Conservation (phyloP, 2,329 filamentous ascomycete species). For the Corynespora cassiicola region DNA sequence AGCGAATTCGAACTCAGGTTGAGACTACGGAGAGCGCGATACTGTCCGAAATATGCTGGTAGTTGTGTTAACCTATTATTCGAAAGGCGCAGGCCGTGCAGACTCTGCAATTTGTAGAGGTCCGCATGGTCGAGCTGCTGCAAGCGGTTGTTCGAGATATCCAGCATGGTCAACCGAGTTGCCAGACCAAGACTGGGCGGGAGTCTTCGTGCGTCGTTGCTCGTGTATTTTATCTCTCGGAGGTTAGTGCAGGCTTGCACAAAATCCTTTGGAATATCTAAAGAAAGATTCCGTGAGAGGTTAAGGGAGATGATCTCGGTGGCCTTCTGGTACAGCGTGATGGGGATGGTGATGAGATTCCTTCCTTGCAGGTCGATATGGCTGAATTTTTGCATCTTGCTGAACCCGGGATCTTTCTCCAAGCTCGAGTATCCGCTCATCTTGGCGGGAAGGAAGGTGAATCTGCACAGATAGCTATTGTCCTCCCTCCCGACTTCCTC, state of each 20-base stretch:
- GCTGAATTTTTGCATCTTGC: constrained; percentile 86
- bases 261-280: constrained; percentile 95
- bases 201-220: constrained; percentile 87
- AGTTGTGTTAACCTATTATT: constrained; percentile 87
- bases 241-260: constrained; percentile 91
- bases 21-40: constrained; percentile 78
- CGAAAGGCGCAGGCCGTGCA: constrained; percentile 89
- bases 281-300: constrained; percentile 86
- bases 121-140: constrained; percentile 87
- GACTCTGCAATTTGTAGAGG: constrained; percentile 73
- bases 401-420: constrained; percentile 79
- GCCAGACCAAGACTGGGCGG: constrained; percentile 85
- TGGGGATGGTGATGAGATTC: constrained; percentile 93
- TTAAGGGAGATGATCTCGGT: constrained; percentile 94
- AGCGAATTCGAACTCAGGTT: constrained; percentile 96
- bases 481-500: constrained; percentile 96
- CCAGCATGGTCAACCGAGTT: constrained; percentile 81
- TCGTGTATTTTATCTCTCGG: constrained; percentile 93
- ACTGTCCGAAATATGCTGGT: constrained; percentile 82
- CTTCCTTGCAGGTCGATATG: constrained; percentile 90
- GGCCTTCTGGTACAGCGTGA: constrained; percentile 89
- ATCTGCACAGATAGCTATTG: constrained; percentile 95
- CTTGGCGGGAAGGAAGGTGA: constrained; percentile 90
- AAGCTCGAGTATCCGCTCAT: constrained; percentile 78
- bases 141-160: constrained; percentile 92